These are phyloP conservation scores for Phialocephala subalpina DNA, from an alignment of 2,329 filamentous ascomycete genomes.

Conservation along the genomic window DNA sequence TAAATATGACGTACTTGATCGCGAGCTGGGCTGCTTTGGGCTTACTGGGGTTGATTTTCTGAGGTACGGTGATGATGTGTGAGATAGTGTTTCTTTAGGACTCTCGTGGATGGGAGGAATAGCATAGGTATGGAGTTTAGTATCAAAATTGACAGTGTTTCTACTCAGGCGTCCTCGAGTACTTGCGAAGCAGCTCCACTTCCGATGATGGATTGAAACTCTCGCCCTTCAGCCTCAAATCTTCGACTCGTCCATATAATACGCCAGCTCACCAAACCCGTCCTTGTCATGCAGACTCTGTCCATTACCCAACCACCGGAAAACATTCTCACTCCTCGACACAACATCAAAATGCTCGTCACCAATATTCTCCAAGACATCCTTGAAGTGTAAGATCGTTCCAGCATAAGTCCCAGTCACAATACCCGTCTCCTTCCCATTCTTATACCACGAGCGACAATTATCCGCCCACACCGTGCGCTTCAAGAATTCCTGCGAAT, in stretches of 20 bases:
- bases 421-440: conserved; percentile 19
- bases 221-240: no score
- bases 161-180: not conserved
- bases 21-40: conserved; percentile 31
- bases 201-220: no score
- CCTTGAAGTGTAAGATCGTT: conserved; percentile 16
- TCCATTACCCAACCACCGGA: conserved; percentile 17
- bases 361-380: conserved; percentile 13
- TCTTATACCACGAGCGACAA: conserved; percentile 37
- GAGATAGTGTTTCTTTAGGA: not conserved
- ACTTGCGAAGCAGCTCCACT: no score
- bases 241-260: not conserved
- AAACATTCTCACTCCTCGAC: conserved; percentile 12
- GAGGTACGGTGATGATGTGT: not conserved
- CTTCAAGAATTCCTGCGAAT: conserved; percentile 34
- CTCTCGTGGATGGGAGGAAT: not conserved
- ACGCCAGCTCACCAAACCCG: not conserved
- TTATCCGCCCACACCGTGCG: conserved; percentile 34
- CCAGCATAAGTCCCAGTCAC: conserved; percentile 12
- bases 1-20: conserved; percentile 37
- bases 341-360: conserved; percentile 17
- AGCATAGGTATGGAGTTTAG: not conserved
- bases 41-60: conserved; percentile 17
- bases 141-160: not conserved
- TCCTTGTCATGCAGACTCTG: conserved; percentile 12